A percentile compares a stretch with the other conserved stretches of the same genome.
These are phyloP conservation scores for Symbiotaphrina buchneri DNA, from an alignment of 495 filamentous ascomycete genomes.

Conservation along the genomic window DNA sequence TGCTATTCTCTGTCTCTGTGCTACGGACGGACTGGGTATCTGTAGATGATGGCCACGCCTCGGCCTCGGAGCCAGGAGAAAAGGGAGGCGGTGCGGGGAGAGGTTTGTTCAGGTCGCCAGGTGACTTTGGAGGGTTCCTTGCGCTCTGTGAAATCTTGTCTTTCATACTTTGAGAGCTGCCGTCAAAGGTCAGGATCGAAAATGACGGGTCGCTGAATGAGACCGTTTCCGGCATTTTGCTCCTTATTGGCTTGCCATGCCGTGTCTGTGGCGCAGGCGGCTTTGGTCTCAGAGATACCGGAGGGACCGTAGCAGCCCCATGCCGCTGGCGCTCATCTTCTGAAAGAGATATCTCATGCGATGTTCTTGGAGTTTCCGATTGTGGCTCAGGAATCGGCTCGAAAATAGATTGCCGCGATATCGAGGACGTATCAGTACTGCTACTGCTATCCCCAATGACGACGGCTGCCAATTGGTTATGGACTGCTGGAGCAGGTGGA, in stretches of 20 bases:
- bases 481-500: background rate
- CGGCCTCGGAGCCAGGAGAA: too few species aligned
- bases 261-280: slow-evolving; percentile 38
- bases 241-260: slow-evolving; percentile 44
- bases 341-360: slow-evolving; percentile 16
- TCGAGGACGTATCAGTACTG: slow-evolving; percentile 21
- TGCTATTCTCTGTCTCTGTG: too few species aligned
- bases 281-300: slow-evolving; percentile 17
- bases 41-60: too few species aligned
- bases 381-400: slow-evolving; percentile 12
- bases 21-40: too few species aligned
- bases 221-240: slow-evolving; percentile 5
- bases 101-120: slow-evolving; percentile 25
- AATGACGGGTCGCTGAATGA: slow-evolving; percentile 4
- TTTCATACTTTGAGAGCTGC: too few species aligned
- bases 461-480: background rate
- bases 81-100: slow-evolving; percentile 16
- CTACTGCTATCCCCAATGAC: slow-evolving; percentile 23
- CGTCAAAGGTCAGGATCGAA: too few species aligned
- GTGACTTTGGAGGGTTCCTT: slow-evolving; percentile 9
- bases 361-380: slow-evolving; percentile 21
- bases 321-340: slow-evolving; percentile 15
- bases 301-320: slow-evolving; percentile 6
- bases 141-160: too few species aligned
- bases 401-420: slow-evolving; percentile 22